These are phyloP conservation scores for Vigna hirtella DNA, from an alignment of 306 rosid genomes.

Conservation along the genomic window DNA sequence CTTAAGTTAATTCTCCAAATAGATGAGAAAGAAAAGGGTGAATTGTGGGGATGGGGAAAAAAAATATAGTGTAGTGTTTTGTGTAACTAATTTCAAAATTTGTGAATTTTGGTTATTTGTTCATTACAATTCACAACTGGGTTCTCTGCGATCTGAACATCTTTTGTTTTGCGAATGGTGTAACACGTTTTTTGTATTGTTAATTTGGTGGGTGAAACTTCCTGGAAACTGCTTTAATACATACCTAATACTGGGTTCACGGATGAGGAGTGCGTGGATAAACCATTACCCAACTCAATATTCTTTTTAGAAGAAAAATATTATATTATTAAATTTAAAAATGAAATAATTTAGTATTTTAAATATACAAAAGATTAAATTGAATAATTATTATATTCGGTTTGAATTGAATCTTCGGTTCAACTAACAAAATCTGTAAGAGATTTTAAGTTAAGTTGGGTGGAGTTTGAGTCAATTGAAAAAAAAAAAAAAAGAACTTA, in stretches of 20 bases:
- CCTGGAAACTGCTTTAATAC: neutral
- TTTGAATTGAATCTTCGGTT: too few relatives aligned
- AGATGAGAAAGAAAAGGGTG: neutral
- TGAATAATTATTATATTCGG: too few relatives aligned
- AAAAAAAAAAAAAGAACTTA: too few relatives aligned
- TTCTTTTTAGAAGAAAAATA: too few relatives aligned
- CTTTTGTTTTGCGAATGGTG: neutral
- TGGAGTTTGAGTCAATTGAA: too few relatives aligned
- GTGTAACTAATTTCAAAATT: neutral
- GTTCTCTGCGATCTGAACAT: constrained; percentile 2
- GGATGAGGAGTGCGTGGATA: too few relatives aligned
- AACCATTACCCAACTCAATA: too few relatives aligned
- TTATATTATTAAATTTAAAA: too few relatives aligned
- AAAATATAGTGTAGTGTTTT: neutral
- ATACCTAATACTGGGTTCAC: neutral
- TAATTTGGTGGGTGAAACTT: constrained; percentile 2
- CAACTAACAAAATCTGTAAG: too few relatives aligned
- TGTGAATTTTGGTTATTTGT: neutral
- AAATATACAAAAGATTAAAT: too few relatives aligned
- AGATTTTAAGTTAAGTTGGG: too few relatives aligned
- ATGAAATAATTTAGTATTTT: too few relatives aligned
- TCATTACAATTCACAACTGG: neutral
- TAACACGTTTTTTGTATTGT: neutral
- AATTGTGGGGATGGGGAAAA: neutral
- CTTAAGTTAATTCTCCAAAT: neutral